These are phyloP conservation scores for Hydnomerulius pinastri DNA, from an alignment of 768 basidiomycete genomes.

Conservation along the genomic window DNA sequence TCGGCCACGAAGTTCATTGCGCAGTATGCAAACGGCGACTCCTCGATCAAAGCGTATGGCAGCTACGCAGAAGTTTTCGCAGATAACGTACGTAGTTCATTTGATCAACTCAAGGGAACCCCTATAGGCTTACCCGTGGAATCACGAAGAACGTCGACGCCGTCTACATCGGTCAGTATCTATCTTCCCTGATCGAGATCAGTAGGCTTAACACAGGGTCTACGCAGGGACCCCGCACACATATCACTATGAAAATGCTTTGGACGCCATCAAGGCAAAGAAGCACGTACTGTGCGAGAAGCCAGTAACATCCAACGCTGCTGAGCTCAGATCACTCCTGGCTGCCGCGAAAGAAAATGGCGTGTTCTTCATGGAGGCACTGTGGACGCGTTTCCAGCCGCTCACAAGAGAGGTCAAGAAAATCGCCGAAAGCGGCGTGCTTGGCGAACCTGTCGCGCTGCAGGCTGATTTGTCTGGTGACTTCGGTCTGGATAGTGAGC, in stretches of 20 bases:
- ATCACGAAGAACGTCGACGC: slow-evolving; percentile 64
- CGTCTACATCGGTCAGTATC: slow-evolving; percentile 65
- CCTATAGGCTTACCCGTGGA: neutral
- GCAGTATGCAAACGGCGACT: slow-evolving; percentile 48
- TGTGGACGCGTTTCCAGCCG: slow-evolving; percentile 87
- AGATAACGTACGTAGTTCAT: slow-evolving; percentile 52
- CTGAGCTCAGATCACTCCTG: slow-evolving; percentile 75
- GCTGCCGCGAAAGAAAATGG: slow-evolving; percentile 73
- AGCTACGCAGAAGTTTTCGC: slow-evolving; percentile 73
- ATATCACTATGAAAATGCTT: slow-evolving; percentile 75
- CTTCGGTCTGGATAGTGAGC: slow-evolving; percentile 62
- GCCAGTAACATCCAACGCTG: slow-evolving; percentile 76
- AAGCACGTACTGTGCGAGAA: slow-evolving; percentile 93
- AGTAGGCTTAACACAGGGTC: slow-evolving; percentile 3
- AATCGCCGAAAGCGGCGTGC: slow-evolving; percentile 58
- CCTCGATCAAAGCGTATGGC: slow-evolving; percentile 66
- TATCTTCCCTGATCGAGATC: neutral
- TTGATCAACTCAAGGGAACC: neutral
- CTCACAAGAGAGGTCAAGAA: slow-evolving; percentile 64
- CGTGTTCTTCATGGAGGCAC: slow-evolving; percentile 90
- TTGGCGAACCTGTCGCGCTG: slow-evolving; percentile 67
- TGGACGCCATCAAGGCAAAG: slow-evolving; percentile 72
- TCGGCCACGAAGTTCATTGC: slow-evolving; percentile 74
- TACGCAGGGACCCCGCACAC: slow-evolving; percentile 79
- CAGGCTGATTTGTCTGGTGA: slow-evolving; percentile 79